Base-by-base conservation (phyloP, 345 rosid genomes). In the Brassica carinata region DNA sequence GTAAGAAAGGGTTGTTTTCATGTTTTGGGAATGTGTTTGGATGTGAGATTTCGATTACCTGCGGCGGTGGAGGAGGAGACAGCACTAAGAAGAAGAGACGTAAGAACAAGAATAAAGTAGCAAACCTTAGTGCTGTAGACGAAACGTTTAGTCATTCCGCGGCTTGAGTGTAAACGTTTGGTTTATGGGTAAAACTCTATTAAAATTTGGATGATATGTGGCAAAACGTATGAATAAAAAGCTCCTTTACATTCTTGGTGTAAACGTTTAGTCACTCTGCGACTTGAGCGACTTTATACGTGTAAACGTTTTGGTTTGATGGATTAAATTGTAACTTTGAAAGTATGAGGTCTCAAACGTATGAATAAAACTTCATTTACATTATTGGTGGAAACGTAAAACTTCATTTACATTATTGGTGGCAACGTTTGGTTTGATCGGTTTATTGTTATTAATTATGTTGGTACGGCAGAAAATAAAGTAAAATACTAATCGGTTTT, bases 11-110 rank as follows among this genome's bases (percentile, higher is more conserved):
- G 9, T 69, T 90, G 86, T 96, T 94, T 78, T 89, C 97, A 0
- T 96, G 99, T 78, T 94, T 96, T 29, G 92, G 97, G 0, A 96
- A 79, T 5, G 91, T 85, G 3, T 88, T 88, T 29, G 97, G 99
- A 6, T 86, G 87, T 6, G 97, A 96, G 76, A 90, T 96, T 27
- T 89, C 98, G 36, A 91, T 96, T 7, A 89, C 94, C 13, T 96
- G 98, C 7, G 98, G 99, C 0, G 91, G 91, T n/a, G 77, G 84
- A 51, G 72, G 76, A 2, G 67, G 82, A 62, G 81, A 59, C 43
- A 81, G 71, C 69, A 75, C 79, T 48, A 48, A 48, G 59, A 85
- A 86, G 83, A 84, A 81, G 75, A 84, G 69, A 30, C 43, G 78
- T 27, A 80, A 29, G 31, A 29, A 71, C 1, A 83, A 82, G 0